A percentile compares a stretch with the other conserved stretches of the same genome.
Conservation (phyloP, 345 rosid species). For the Bruguiera gymnorhiza region DNA sequence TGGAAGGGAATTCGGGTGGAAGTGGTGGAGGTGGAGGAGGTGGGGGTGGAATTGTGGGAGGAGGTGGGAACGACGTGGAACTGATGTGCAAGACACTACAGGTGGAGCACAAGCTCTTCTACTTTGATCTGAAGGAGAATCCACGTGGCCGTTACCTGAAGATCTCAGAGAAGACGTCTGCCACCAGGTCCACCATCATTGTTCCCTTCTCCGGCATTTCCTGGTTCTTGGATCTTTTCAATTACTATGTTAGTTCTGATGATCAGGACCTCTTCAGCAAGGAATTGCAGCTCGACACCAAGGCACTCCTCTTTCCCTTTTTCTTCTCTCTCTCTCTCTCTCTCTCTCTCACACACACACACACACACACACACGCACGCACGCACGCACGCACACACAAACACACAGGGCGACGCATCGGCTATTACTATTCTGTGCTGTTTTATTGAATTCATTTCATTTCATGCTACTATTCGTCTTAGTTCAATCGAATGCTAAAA, state of each 20-base stretch:
- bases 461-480: no score
- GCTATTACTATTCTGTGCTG: no score
- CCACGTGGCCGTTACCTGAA: conserved; percentile 94
- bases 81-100: conserved; percentile 92
- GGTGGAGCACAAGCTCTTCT: conserved; percentile 95
- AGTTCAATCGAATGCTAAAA: no score
- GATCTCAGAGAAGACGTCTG: conserved; percentile 98
- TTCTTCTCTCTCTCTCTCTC: neutral
- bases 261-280: conserved; percentile 90
- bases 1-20: conserved; percentile 59
- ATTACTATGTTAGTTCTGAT: conserved; percentile 85
- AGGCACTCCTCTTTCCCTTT: conserved; percentile 34
- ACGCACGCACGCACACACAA: no score
- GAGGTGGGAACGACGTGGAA: conserved; percentile 65
- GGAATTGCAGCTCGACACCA: conserved; percentile 96
- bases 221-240: conserved; percentile 98
- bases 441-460: no score
- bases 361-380: no score
- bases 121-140: conserved; percentile 93
- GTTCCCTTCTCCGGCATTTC: conserved; percentile 95
- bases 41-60: conserved; percentile 22
- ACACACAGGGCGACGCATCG: no score
- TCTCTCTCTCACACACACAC: no score
- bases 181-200: conserved; percentile 97
- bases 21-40: neutral